Evolutionary conservation across 768 basidiomycete genomes (phyloP), one percentile per base, ranked within the genome.

Genomic region (Naganishia onofrii): DNA sequence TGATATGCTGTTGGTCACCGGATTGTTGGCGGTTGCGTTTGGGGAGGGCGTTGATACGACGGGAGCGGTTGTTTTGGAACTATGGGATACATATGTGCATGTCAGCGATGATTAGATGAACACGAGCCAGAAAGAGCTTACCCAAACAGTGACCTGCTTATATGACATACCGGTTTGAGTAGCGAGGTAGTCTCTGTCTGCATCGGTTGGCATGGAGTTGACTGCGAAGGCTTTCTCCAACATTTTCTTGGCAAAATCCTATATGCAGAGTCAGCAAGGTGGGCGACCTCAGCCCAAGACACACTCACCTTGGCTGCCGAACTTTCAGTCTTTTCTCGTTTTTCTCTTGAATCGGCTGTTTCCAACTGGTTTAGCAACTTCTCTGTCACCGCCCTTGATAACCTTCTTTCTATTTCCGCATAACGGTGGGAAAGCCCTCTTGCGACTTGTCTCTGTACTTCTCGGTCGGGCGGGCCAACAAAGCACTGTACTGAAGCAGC

Each of bases 41-140:
- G 21, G 38, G 69, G 19, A 34, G 58, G 31, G 19, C 38, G 51
- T 19, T n/a, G 53, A 52, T n/a, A 38, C 32, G 64, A n/a, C 55
- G 64, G 34, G 51, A 54, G 21, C 70, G 64, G 26, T 53, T 65
- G 54, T 70, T 70, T 58, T 70, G 70, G n/a, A 70, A 70, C 70
- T 70, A 23, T 52, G 26, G n/a, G 36, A 66, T 13, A 23, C 9
- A 12, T 8, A 4, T 2, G n/a, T 8, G 7, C 12, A 42, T 31
- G 21, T 63, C 3, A 63, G 58, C 1, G 19, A n/a, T 46, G 15
- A n/a, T 19, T 31, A 4, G 19, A 34, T 26, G 21, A 17, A 29
- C 5, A 63, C 2, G 23, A 15, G 13, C 9, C 0, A 31, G 9
- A 28, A 42, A 26, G 15, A n/a, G 31, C 52, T 21, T 31, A 70